Base-by-base conservation (phyloP, 768 basidiomycete genomes). In the Boletellus emodensis region DNA sequence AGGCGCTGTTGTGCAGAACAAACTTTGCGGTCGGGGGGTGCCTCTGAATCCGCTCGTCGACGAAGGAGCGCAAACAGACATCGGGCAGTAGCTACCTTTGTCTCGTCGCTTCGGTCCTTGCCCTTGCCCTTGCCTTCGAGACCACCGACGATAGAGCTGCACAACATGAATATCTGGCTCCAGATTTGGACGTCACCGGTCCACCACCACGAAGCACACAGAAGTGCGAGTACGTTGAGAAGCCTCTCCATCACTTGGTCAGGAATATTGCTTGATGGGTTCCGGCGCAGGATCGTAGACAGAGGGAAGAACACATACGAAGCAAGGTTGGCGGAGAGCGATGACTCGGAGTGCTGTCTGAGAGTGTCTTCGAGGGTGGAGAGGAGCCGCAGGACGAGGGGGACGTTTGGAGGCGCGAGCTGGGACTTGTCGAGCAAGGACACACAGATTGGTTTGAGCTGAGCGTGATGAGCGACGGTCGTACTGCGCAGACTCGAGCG, bases 281-380 rank as follows among this genome's bases (percentile, higher is more conserved):
- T 91, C 30, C 89, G 83, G 43, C 87, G 84, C 33, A 97, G 76
- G 44, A 96, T 81, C 26, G 84, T 81, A 2, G 92, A 92, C 36
- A 97, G 66, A 3, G 95, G 95, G 59, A 92, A 87, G 69, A 94
- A 90, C 26, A 83, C 73, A 66, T 97, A 98, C 40, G 87, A 84
- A 39, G 91, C 80, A 42, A 93, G 75, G 14, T 79, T 78, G 0
- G 79, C 62, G 1, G 78, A 73, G 33, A 91, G 75, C 4, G 64
- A 45, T 8, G 72, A 67, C 12, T 70, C 55, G 10, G 75, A 67
- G 22, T 79, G 59, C 6, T 73, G 69, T n/a, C 63, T 64, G 38
- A 93, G 71, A 7, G 69, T 66, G 8, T 63, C 60, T 47, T 78
- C 64, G 26, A 93, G 76, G 20, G 79, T 69, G 15, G 74, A 68